Percentiles rank a stretch among this genome's conserved stretches.
Evolutionary conservation across 1,139 yeast genomes (phyloP).

Genomic region (Yamadazyma buinensis): DNA sequence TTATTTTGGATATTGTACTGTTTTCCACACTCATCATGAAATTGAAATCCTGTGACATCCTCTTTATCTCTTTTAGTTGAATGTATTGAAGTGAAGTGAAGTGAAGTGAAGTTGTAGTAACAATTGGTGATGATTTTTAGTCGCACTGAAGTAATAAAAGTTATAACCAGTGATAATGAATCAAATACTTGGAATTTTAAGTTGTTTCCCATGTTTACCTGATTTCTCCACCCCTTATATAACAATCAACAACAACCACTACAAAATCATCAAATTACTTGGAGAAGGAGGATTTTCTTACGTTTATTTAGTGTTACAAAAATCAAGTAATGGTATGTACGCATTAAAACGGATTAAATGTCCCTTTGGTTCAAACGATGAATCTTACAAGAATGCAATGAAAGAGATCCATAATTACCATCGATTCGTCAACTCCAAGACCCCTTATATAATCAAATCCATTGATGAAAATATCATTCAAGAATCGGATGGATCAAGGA

Average conservation of each 20-base stretch:
- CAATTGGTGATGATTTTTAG: too few relatives aligned
- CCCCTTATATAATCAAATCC: constrained; percentile 63
- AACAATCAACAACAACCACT: constrained; percentile 46
- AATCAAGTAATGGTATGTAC: constrained; percentile 49
- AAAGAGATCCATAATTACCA: constrained; percentile 74
- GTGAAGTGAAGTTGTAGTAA: too few relatives aligned
- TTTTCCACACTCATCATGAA: constrained; percentile 1
- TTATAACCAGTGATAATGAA: too few relatives aligned
- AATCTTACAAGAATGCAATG: constrained; percentile 55
- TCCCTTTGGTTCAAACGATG: constrained; percentile 79
- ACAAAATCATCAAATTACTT: constrained; percentile 60
- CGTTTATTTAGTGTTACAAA: constrained; percentile 67
- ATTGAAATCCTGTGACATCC: constrained; percentile 9
- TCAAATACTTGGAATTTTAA: constrained; percentile 18
- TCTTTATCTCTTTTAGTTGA: too few relatives aligned
- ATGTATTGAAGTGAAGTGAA: too few relatives aligned
- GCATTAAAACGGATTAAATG: constrained; percentile 87
- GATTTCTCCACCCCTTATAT: constrained; percentile 43
- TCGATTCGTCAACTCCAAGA: constrained; percentile 51
- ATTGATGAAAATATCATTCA: constrained; percentile 69
- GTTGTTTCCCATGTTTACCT: constrained; percentile 44
- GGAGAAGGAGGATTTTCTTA: constrained; percentile 93
- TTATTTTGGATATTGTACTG: constrained; percentile 2
- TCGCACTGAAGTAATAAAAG: too few relatives aligned
- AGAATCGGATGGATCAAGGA: constrained; percentile 75